A percentile compares a stretch with the other conserved stretches of the same genome.
These are phyloP conservation scores for Globisporangium orthogonon DNA, from an alignment of 352 stramenopile genomes.

Conservation along the genomic window DNA sequence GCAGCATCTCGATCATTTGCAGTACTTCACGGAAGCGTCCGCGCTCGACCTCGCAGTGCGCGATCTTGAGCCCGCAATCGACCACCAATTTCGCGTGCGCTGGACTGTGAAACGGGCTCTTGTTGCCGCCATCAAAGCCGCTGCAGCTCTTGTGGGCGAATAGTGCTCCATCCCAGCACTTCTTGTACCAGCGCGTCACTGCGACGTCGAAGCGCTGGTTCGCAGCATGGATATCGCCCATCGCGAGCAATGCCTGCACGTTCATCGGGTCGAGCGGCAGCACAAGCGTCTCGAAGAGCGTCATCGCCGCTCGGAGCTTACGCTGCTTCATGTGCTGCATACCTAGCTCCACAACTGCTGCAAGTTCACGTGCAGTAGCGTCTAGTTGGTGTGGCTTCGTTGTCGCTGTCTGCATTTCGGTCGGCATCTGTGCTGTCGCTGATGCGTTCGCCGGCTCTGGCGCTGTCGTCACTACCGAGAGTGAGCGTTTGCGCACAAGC, in stretches of 20 bases:
- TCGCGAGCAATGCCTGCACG: slow-evolving; percentile 35
- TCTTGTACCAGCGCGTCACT: slow-evolving; percentile 28
- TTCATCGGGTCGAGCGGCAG: slow-evolving; percentile 30
- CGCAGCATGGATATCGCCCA: slow-evolving; percentile 44
- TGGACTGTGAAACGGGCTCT: background rate
- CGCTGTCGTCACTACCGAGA: background rate
- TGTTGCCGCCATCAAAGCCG: slow-evolving; percentile 4
- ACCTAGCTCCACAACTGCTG: slow-evolving; percentile 28
- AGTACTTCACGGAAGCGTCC: slow-evolving; percentile 22
- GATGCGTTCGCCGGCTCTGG: background rate
- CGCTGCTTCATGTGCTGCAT: slow-evolving; percentile 31
- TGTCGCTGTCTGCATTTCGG: background rate
- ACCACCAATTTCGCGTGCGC: slow-evolving; percentile 15
- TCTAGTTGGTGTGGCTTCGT: slow-evolving; percentile 7
- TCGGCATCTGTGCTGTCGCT: background rate
- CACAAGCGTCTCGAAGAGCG: slow-evolving; percentile 41
- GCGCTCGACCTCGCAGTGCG: slow-evolving; percentile 35
- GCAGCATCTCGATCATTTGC: slow-evolving; percentile 31
- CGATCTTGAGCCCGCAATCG: slow-evolving; percentile 34
- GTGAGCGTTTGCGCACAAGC: slow-evolving; percentile 13
- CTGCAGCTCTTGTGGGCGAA: background rate
- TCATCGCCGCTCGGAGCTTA: slow-evolving; percentile 38
- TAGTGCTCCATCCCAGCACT: slow-evolving; percentile 29
- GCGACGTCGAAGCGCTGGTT: slow-evolving; percentile 36
- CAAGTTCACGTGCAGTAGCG: background rate